Base-by-base conservation (phyloP, 169 alveolate species). In the Plasmodium gonderi region DNA sequence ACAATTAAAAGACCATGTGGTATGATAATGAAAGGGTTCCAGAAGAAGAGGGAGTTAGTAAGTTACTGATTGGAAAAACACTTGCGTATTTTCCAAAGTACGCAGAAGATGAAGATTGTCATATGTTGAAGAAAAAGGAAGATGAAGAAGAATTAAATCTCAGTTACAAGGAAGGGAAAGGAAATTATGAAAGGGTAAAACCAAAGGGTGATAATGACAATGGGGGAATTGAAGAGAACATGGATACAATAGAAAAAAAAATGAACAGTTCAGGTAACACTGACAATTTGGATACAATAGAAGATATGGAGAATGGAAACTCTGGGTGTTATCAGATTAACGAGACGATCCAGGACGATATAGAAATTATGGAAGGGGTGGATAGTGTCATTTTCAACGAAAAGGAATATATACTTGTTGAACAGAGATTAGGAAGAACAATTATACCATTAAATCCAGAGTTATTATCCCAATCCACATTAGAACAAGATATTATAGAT, bases 1-100 rank as follows among this genome's bases (percentile, higher is more conserved):
- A 60, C 72, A 60, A 60, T 3, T 60, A n/a, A 36, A 36, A 0
- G n/a, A 60, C 72, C 72, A 83, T 83, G 92, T 83, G 92, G 92
- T 83, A 83, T 76, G 92, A 83, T 26, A 83, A 83, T 72, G 92
- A 69, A 49, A 31, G 92, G 64, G 64, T 72, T 42, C 67, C 74
- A 83, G 92, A 83, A 29, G 92, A 83, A 83, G 92, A 83, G 40
- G 92, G 92, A 60, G 82, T 69, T 23, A 83, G 92, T 51, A 83
- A 51, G 40, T 60, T 83, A 36, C 42, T 83, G 42, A 69, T 83
- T 44, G 92, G 92, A 49, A 83, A 74, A 72, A 83, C 92, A 2
- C 64, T 83, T 76, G 92, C 92, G 17, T 83, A 83, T 49, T 83
- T 83, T 54, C 92, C 92, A 1, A 83, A 83, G 17, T 49, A 33